A percentile compares a stretch with the other conserved stretches of the same genome.
Conservation (phyloP, 805 yeast genomes). For the Metschnikowia reukaufii region DNA sequence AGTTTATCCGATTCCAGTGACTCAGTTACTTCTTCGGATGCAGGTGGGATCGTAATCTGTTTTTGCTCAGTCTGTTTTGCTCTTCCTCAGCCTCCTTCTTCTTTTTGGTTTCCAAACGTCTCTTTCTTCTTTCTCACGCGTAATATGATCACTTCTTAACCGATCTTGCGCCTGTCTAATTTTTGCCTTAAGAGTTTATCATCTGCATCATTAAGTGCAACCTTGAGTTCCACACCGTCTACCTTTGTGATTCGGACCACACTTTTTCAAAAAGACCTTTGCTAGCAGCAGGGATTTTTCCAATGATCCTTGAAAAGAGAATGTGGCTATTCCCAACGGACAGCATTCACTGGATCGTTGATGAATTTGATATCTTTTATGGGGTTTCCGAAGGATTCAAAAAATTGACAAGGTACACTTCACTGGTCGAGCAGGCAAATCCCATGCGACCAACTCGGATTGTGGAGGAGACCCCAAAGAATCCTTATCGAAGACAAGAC, state of each 20-base stretch:
- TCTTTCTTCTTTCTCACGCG: constrained; percentile 36
- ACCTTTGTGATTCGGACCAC: constrained; percentile 34
- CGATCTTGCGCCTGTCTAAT: constrained; percentile 29
- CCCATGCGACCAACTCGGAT: constrained; percentile 68
- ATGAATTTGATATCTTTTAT: constrained; percentile 58
- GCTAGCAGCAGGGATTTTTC: constrained; percentile 46
- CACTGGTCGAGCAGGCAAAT: constrained; percentile 56
- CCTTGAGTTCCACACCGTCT: constrained; percentile 53
- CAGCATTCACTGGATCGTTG: constrained; percentile 73
- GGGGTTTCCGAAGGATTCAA: constrained; percentile 57
- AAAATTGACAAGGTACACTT: constrained; percentile 46
- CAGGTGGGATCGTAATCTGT: background rate
- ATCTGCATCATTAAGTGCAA: constrained; percentile 51
- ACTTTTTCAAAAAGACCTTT: constrained; percentile 29
- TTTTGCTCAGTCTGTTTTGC: constrained; percentile 10
- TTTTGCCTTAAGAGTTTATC: constrained; percentile 37
- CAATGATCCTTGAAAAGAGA: constrained; percentile 57
- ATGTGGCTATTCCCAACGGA: constrained; percentile 72
- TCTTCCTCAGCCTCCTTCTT: constrained; percentile 10
- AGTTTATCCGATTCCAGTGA: constrained; percentile 5
- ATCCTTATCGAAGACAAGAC: constrained; percentile 59
- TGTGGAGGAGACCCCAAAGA: constrained; percentile 77
- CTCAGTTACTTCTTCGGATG: constrained; percentile 1
- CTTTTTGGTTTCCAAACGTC: constrained; percentile 16
- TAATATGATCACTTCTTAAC: constrained; percentile 25